phyloP scores from a whole-genome alignment of 2,329 filamentous ascomycete genomes.

The Aspergillus brunneoviolaceus region DNA sequence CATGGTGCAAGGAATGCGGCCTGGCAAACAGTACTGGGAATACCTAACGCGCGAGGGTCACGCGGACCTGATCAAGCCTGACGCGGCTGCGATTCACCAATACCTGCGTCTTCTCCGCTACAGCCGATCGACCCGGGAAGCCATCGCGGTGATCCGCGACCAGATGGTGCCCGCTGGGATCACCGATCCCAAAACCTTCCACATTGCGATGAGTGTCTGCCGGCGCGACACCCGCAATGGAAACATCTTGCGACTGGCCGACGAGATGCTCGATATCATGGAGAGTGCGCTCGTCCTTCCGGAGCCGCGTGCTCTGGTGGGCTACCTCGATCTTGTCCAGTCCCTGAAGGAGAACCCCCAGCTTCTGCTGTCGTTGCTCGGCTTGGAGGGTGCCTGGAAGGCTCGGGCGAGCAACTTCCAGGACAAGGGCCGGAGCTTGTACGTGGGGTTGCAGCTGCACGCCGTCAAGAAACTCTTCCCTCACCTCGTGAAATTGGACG shows the following conservation, averaged over 20 bases:
- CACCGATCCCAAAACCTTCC: constrained; percentile 58
- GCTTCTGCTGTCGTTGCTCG: constrained; percentile 29
- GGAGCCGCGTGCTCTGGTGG: constrained; percentile 29
- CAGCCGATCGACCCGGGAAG: constrained; percentile 64
- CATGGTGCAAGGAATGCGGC: constrained; percentile 58
- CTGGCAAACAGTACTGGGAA: constrained; percentile 77
- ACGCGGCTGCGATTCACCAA: constrained; percentile 66
- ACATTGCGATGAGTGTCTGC: constrained; percentile 72
- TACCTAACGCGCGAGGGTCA: constrained; percentile 56
- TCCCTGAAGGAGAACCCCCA: constrained; percentile 28
- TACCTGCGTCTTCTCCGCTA: constrained; percentile 67
- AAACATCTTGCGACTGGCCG: constrained; percentile 66
- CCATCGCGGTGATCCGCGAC: constrained; percentile 58
- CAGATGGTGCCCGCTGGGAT: constrained; percentile 50
- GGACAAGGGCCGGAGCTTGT: constrained; percentile 28
- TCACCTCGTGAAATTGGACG: constrained; percentile 28
- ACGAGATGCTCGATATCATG: constrained; percentile 66
- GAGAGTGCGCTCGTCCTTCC: constrained; percentile 27
- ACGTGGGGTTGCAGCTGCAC: constrained; percentile 23
- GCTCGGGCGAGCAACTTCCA: constrained; percentile 17
- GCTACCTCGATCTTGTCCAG: constrained; percentile 31
- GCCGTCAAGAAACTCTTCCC: constrained; percentile 29
- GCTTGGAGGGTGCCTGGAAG: constrained; percentile 22
- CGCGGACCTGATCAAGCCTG: constrained; percentile 64
- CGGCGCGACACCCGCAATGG: constrained; percentile 73